These are phyloP conservation scores for Cochlearia excelsa DNA, from an alignment of 345 rosid genomes.

Conservation along the genomic window DNA sequence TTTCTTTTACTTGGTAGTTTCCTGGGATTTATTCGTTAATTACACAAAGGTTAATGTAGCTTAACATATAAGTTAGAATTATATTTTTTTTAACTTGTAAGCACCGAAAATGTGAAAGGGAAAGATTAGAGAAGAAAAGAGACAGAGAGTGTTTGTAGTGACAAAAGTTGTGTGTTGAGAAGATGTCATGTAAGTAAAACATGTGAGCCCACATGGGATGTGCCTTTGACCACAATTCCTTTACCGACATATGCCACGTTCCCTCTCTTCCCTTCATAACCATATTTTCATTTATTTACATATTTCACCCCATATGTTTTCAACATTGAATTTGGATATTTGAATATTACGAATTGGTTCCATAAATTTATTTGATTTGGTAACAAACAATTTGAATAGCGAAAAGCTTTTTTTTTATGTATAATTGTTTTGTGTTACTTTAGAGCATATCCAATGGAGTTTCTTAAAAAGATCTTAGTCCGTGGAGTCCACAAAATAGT, in stretches of 20 bases:
- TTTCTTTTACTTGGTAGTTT: too few relatives aligned
- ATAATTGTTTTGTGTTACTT: constrained; percentile 15
- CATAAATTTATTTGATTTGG: too few relatives aligned
- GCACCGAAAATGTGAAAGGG: constrained; percentile 33
- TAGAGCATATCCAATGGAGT: too few relatives aligned
- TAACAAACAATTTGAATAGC: too few relatives aligned
- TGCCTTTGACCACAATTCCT: constrained; percentile 34
- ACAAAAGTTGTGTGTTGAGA: constrained; percentile 26
- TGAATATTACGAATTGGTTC: too few relatives aligned
- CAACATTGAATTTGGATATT: too few relatives aligned
- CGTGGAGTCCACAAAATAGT: too few relatives aligned
- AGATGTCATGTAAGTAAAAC: constrained; percentile 17
- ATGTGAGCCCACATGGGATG: constrained; percentile 42
- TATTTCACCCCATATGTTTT: constrained; percentile 4
- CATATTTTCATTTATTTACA: not conserved
- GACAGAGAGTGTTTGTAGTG: constrained; percentile 11
- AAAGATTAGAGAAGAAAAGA: not conserved
- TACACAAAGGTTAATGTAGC: too few relatives aligned
- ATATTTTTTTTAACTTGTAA: not conserved
- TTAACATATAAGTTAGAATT: too few relatives aligned
- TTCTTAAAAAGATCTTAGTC: too few relatives aligned
- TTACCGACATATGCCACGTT: constrained; percentile 38
- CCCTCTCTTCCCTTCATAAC: constrained; percentile 19
- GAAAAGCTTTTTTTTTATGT: not conserved
- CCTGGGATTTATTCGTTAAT: too few relatives aligned